phyloP scores from a whole-genome alignment of 768 basidiomycete species.

The Filobasidium floriforme region DNA sequence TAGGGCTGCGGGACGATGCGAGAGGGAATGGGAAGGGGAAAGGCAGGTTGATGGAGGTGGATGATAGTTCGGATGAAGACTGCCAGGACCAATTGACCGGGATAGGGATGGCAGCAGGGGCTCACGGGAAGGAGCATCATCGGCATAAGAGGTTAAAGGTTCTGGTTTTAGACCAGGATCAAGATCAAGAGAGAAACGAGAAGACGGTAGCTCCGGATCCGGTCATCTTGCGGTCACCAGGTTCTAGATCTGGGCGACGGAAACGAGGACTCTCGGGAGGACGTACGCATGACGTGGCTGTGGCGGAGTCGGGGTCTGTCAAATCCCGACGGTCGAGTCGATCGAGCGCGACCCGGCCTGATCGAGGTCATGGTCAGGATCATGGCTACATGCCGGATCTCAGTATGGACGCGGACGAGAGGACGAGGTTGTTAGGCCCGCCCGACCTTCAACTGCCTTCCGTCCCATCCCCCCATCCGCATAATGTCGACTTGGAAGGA shows the following conservation, averaged over 20 bases:
- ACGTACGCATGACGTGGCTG: no score
- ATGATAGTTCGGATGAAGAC: constrained; percentile 7
- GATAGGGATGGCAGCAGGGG: not conserved
- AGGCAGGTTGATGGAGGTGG: not conserved
- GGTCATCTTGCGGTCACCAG: no score
- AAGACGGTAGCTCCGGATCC: no score
- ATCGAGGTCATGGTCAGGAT: not conserved
- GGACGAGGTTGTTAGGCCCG: not conserved
- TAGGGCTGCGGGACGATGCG: not conserved
- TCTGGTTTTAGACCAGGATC: no score
- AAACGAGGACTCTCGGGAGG: no score
- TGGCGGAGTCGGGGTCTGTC: no score
- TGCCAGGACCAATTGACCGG: not conserved
- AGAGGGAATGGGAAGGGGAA: not conserved
- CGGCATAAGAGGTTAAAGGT: not conserved
- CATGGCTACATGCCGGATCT: not conserved
- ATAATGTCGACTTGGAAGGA: not conserved
- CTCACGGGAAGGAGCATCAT: constrained; percentile 1
- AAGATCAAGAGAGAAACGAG: no score
- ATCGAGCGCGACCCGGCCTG: no score
- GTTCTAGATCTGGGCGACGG: no score
- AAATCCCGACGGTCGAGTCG: no score
- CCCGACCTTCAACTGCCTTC: not conserved
- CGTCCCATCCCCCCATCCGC: not conserved
- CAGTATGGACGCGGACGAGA: not conserved